Conservation (phyloP, 139 green algal species). For the Parachlorella kessleri region DNA sequence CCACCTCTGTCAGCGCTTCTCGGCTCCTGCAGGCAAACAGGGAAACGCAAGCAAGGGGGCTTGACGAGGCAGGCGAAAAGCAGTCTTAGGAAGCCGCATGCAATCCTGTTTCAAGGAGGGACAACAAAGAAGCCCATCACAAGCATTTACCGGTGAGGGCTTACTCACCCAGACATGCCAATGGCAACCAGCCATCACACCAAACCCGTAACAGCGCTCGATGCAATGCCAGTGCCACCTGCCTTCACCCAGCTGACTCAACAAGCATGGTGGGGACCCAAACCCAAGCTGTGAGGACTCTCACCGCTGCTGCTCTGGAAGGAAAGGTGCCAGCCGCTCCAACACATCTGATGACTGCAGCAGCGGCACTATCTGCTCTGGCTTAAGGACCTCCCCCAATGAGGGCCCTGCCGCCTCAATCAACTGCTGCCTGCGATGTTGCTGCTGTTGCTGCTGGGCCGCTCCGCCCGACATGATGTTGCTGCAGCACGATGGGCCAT, state of each 20-base stretch:
- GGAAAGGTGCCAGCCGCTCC: conserved; percentile 46
- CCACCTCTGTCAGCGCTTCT: conserved; percentile 41
- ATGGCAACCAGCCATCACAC: too few species aligned
- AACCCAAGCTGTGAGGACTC: background rate
- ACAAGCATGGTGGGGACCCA: background rate
- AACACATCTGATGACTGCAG: conserved; percentile 43
- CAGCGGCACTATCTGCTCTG: conserved; percentile 60
- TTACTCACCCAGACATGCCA: too few species aligned
- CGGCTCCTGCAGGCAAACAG: conserved; percentile 16
- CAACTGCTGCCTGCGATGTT: background rate
- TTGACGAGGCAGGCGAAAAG: background rate
- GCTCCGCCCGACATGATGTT: conserved; percentile 16
- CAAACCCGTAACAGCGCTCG: background rate
- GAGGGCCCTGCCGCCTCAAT: conserved; percentile 37
- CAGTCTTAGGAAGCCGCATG: background rate
- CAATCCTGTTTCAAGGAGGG: background rate
- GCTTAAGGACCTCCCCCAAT: conserved; percentile 61
- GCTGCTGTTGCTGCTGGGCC: background rate
- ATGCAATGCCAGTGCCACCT: background rate
- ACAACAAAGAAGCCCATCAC: background rate
- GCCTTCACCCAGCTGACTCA: background rate
- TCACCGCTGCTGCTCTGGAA: conserved; percentile 61
- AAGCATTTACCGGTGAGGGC: too few species aligned
- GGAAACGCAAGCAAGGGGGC: background rate
- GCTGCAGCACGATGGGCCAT: too few species aligned